Evolutionary conservation across 2,329 filamentous ascomycete genomes (phyloP), one percentile per base, ranked within the genome.

Genomic region (Exophiala oligosperma): DNA sequence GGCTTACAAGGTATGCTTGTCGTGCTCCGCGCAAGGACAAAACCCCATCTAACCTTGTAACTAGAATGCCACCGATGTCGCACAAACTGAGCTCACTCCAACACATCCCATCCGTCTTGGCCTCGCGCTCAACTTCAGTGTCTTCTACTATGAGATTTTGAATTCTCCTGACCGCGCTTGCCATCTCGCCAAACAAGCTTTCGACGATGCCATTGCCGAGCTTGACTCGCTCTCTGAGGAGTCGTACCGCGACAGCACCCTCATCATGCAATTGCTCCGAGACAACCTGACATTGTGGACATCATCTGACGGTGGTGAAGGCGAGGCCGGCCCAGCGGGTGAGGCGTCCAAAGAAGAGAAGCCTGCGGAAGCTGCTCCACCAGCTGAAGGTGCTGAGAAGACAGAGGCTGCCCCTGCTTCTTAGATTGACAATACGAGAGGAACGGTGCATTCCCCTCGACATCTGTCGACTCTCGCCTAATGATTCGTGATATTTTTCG

Each of bases 101-200:
- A 97, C 94, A 63, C 93, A 97, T 84, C 93, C 93, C 71, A 97
- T 97, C 82, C 92, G 93, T 73, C 91, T 97, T 67, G 93, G 93
- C 77, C 89, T 97, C 72, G 93, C 93, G 69, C 87, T 97, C 70
- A 97, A 97, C 89, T 97, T 97, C 87, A 97, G 92, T 66, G 93
- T 97, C 72, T 97, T 97, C 84, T 96, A 96, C 87, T 96, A 97
- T 80, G 94, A 97, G 85, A 97, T 97, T 76, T 84, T 97, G 75
- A 97, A 97, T 88, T 95, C 92, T 37, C 93, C 92, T 72, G 92
- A 97, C 79, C 91, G 90, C 75, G 93, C 93, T 73, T 97, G 93
- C 87, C 93, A 97, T 77, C 87, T 97, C 68, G 93, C 93, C 79
- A 97, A 97, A 87, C 93, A 97, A 84, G 93, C 94, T 51, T 97